These are phyloP conservation scores for Volvox carteri DNA, from an alignment of 163 green algal genomes.

Conservation along the genomic window DNA sequence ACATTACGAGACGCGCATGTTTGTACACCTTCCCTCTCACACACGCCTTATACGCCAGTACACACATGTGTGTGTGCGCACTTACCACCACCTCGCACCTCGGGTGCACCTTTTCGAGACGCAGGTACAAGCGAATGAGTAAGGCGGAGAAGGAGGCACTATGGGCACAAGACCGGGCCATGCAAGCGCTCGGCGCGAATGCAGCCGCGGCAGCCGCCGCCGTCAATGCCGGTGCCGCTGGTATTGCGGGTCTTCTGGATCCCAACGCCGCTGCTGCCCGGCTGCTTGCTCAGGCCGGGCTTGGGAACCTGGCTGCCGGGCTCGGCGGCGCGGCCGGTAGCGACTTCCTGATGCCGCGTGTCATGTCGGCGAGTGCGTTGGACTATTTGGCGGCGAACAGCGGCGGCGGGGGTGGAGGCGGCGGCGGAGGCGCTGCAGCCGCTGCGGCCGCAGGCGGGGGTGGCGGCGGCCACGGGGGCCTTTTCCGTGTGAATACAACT, in stretches of 20 bases:
- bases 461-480: slow-evolving; percentile 42
- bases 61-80: no score
- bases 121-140: slow-evolving; percentile 84
- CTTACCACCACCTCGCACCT: no score
- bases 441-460: neutral
- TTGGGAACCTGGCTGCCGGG: slow-evolving; percentile 11
- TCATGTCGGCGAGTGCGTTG: slow-evolving; percentile 47
- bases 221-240: slow-evolving; percentile 45
- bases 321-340: slow-evolving; percentile 1
- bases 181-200: slow-evolving; percentile 57
- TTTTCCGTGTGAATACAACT: slow-evolving; percentile 47
- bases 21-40: no score
- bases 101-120: no score
- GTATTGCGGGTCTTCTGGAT: slow-evolving; percentile 49
- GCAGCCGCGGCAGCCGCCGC: slow-evolving; percentile 37
- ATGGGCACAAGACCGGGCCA: slow-evolving; percentile 76
- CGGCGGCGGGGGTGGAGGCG: neutral
- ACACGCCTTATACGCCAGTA: no score
- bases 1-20: no score
- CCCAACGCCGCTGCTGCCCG: slow-evolving; percentile 41
- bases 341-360: slow-evolving; percentile 45
- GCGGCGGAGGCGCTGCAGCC: neutral
- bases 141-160: slow-evolving; percentile 86
- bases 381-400: slow-evolving; percentile 17
- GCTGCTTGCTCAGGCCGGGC: slow-evolving; percentile 39